Conservation (phyloP, 352 stramenopile genomes). For the Pythium rhizo-oryzae region DNA sequence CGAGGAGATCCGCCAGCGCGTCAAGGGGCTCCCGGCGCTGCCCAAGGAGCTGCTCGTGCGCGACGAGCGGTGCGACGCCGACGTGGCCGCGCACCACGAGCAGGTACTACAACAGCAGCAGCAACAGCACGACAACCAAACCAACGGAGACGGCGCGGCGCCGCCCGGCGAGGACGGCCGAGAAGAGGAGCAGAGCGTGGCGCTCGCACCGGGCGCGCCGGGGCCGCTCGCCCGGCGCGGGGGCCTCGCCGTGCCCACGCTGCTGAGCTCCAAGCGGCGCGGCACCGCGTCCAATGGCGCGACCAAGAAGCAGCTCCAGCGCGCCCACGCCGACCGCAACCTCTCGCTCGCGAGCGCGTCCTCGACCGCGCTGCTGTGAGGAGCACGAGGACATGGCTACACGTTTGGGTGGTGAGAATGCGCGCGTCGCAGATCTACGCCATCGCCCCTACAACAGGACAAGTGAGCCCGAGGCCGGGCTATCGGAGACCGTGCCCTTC, state of each 20-base stretch:
- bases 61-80: conserved; percentile 31
- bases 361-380: conserved; percentile 8
- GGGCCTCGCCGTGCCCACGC: background rate
- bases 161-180: background rate
- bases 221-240: background rate
- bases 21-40: conserved; percentile 43
- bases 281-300: background rate
- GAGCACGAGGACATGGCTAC: background rate
- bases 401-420: background rate
- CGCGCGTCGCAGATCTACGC: conserved; percentile 18
- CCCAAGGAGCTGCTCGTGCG: conserved; percentile 56
- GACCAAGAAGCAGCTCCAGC: conserved; percentile 40
- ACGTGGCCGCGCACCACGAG: background rate
- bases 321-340: conserved; percentile 34
- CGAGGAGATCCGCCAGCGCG: conserved; percentile 48
- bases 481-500: no score
- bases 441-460: no score
- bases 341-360: conserved; percentile 26
- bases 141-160: background rate
- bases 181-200: no score
- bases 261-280: background rate
- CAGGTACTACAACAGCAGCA: background rate
- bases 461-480: no score
- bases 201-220: no score
- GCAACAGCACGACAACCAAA: background rate